These are phyloP conservation scores for Colletotrichum camelliae DNA, from an alignment of 2,329 filamentous ascomycete species.

Conservation along the genomic window DNA sequence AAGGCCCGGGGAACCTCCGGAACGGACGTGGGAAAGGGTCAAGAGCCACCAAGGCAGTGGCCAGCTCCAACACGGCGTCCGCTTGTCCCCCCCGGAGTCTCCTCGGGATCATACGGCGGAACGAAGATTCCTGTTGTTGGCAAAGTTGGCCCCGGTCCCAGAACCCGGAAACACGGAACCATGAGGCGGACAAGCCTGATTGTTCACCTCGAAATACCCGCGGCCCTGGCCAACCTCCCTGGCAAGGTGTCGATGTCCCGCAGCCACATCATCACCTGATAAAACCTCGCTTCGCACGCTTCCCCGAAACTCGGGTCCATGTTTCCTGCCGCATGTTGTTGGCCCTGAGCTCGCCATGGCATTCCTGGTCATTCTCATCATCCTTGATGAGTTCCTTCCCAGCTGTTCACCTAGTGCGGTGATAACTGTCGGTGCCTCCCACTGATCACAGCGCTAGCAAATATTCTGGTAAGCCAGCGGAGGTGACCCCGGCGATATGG, in stretches of 20 bases:
- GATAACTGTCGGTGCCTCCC: constrained; percentile 7
- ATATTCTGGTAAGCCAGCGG: background rate
- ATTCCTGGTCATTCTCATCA: background rate
- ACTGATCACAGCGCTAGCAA: constrained; percentile 20
- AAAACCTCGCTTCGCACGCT: background rate
- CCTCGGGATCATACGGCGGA: background rate
- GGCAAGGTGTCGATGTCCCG: background rate
- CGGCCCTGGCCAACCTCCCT: background rate
- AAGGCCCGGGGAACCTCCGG: background rate
- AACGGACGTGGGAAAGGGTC: background rate
- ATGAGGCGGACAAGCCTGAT: background rate
- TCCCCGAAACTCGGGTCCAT: background rate
- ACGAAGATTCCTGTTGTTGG: background rate
- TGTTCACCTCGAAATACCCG: background rate
- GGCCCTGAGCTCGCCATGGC: background rate
- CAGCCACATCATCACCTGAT: background rate
- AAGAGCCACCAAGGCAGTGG: background rate
- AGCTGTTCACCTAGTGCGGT: constrained; percentile 1
- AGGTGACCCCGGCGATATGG: background rate
- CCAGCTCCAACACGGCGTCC: background rate
- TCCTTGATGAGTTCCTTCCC: constrained; percentile 1
- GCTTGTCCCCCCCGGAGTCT: background rate
- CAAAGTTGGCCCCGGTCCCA: background rate
- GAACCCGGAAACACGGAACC: background rate
- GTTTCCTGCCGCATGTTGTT: background rate